Percentiles rank a stretch among this genome's conserved stretches.
phyloP scores from a whole-genome alignment of 352 stramenopile genomes.

The Globisporangium recalcitrans region DNA sequence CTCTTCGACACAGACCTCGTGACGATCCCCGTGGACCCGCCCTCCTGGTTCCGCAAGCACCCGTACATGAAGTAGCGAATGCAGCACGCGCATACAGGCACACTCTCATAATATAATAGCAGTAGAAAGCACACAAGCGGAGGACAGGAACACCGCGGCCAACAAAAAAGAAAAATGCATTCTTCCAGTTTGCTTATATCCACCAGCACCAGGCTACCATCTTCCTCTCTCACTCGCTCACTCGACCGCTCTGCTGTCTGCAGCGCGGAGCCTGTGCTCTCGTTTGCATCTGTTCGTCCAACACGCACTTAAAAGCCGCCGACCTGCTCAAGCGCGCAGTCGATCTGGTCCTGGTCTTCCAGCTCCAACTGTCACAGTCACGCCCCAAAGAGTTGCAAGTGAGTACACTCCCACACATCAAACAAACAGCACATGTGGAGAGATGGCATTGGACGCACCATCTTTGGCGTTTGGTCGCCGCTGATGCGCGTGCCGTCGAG shows the following conservation, averaged over 20 bases:
- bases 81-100: no score
- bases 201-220: not conserved
- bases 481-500: conserved; percentile 95
- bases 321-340: conserved; percentile 92
- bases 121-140: not conserved
- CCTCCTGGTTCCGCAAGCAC: conserved; percentile 68
- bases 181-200: not conserved
- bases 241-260: conserved; percentile 2
- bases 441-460: conserved; percentile 26
- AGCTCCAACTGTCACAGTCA: conserved; percentile 80
- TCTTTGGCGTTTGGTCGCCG: conserved; percentile 93
- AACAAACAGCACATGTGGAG: not conserved
- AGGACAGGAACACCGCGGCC: not conserved
- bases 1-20: conserved; percentile 93
- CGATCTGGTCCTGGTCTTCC: conserved; percentile 98
- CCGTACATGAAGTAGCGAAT: conserved; percentile 21
- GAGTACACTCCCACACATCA: not conserved
- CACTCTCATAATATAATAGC: not conserved
- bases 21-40: conserved; percentile 71
- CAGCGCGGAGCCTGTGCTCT: not conserved
- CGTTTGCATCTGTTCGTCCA: not conserved
- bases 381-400: not conserved
- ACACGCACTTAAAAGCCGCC: conserved; percentile 46
- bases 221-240: no score
- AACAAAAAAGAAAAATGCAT: conserved; percentile 5